Base-by-base conservation (phyloP, 257 asterid genomes). In the Ehretia macrophylla region DNA sequence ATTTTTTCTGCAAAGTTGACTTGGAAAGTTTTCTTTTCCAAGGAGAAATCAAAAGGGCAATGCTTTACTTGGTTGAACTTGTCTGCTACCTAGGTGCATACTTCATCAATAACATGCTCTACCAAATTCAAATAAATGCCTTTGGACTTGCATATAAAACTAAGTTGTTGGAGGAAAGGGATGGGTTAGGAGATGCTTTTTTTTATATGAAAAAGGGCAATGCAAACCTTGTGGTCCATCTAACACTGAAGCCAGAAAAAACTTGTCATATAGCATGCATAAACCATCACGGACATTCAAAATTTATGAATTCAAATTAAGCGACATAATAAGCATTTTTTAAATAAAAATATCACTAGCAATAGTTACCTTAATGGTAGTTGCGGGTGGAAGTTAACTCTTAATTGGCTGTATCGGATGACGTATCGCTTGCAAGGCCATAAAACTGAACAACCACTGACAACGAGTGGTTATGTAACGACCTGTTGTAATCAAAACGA, bases 161-260 rank as follows among this genome's bases (percentile, higher is more conserved):
- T 51, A 55, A 55, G 58, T 57, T 51, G 67, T 27, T 61, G 22
- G 64, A 42, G 35, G 35, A 27, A 27, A 27, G 3, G 35, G 35
- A 27, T 27, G 35, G 35, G 35, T 3, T 27, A 27, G 35, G 6
- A 1, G 35, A 27, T 27, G 35, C 35, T 1, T 27, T 6, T 27
- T 58, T 52, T 58, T 68, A 63, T 66, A 62, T 14, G 60, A 68
- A 17, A 60, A 50, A 58, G 23, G 53, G 64, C 17, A 71, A 55
- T 40, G 56, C 46, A 44, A 52, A 63, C 18, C 17, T 17, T 63
- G 83, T 70, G 79, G 79, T 77, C 74, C 83, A 62, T 62, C 53
- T n/a, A 62, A 48, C 35, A 64, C 58, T 53, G 38, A 71, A 63
- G 48, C 59, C 32, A 65, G 39, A 18, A 51, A 44, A 49, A 35